phyloP scores from a whole-genome alignment of 345 rosid genomes.

The Brassica rapa region DNA sequence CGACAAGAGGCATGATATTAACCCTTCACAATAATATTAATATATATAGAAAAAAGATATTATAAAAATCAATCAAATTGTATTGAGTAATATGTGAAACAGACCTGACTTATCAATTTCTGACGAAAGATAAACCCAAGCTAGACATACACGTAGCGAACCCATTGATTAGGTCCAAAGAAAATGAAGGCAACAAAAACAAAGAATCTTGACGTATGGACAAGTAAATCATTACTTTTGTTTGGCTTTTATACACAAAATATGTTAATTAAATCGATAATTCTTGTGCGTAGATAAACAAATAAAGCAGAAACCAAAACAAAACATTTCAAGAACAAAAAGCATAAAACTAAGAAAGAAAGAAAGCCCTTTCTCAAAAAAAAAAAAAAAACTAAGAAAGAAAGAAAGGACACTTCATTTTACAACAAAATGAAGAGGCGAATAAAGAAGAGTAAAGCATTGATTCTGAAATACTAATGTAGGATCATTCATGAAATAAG shows the following conservation, averaged over 20 bases:
- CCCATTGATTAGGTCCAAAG: conserved; percentile 36
- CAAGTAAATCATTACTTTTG: background rate
- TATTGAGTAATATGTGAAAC: conserved; percentile 36
- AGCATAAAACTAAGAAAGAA: conserved; percentile 1
- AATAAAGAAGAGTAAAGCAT: conserved; percentile 36
- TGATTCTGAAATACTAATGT: conserved; percentile 31
- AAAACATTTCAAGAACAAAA: conserved; percentile 31
- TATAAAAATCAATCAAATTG: conserved; percentile 28
- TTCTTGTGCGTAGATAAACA: background rate
- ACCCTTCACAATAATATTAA: conserved; percentile 23
- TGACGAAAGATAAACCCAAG: conserved; percentile 36
- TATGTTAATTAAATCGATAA: background rate
- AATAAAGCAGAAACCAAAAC: background rate
- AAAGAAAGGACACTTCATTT: conserved; percentile 15
- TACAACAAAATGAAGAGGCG: conserved; percentile 35
- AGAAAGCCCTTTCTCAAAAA: conserved; percentile 17
- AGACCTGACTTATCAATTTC: conserved; percentile 35
- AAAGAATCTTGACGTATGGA: background rate
- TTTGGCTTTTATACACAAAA: background rate
- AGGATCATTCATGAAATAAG: conserved; percentile 37
- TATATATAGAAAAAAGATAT: background rate
- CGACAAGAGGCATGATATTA: conserved; percentile 10
- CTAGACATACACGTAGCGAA: conserved; percentile 25
- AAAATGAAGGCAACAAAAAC: background rate
- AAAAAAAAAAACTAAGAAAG: conserved; percentile 26